Evolutionary conservation across 495 filamentous ascomycete genomes (phyloP), one percentile per base, ranked within the genome.

Genomic region (Astrocystis sublimbata): DNA sequence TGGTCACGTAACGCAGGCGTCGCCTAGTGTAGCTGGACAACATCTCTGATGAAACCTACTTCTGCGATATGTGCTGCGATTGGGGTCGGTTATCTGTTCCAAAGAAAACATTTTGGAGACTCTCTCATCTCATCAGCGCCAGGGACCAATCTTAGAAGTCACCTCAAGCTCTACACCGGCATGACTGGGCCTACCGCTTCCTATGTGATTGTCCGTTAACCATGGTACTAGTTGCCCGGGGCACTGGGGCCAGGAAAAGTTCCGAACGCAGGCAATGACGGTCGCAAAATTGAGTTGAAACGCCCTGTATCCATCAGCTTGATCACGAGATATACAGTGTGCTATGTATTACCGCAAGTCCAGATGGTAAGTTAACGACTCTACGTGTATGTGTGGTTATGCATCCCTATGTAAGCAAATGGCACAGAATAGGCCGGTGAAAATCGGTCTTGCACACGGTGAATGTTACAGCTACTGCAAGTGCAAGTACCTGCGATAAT

Each of bases 241-340:
- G 38, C 38, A 54, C 38, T 49, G 49, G 40, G 55, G 30, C 17
- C 59, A 61, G 49, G 17, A 52, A 54, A 61, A 35, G n/a, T 19
- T 38, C 50, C 50, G 59, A 54, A 61, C 50, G 50, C 59, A 61
- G 40, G 50, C 40, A 61, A 61, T 61, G 33, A 60, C 24, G 46
- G 35, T 43, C 46, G 36, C 52, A 26, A 10, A 41, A 52, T 60
- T 52, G 36, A 17, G 24, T 50, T 38, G 52, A 19, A 35, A 50
- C 28, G 26, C 26, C 54, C 45, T 57, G 38, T 23, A 57, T 57
- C 38, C 40, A 57, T 38, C 36, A 57, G 40, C 38, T 57, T 28
- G 54, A 45, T 43, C 54, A 24, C 36, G 24, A 26, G 52, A 13
- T 10, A 9, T n/a, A 17, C 49, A 35, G 51, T 13, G 5, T 13